Base-by-base conservation (phyloP, 2,329 filamentous ascomycete species). In the Ceratocystiopsis brevicomis region DNA sequence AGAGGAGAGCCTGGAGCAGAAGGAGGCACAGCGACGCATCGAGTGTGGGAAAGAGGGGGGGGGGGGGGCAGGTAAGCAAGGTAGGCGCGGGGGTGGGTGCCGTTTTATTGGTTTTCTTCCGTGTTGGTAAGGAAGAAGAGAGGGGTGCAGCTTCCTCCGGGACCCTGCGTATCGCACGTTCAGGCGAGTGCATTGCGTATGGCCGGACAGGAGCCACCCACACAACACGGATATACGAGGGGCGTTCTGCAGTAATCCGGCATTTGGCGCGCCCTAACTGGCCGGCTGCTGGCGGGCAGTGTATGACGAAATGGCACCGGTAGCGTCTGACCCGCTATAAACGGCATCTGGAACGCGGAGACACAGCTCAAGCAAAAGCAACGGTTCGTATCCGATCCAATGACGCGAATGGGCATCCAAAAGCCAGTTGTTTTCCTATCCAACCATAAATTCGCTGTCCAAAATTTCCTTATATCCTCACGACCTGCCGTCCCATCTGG, bases 281-380 rank as follows among this genome's bases (percentile, higher is more conserved):
- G 45, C 21, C 37, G 38, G 40, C 36, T 40, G 38, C 19, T n/a
- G 32, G 19, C 35, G 37, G 42, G 35, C 30, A n/a, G 32, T 4
- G n/a, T 33, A 45, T 47, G 46, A 47, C 46, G 46, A 43, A 43
- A 47, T 47, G 32, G 2, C 25, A 6, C 25, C 6, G 25, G 10
- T 30, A 30, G 10, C 25, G 25, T 10, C 19, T 21, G 19, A 6
- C 19, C 19, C 19, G 19, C 19, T 21, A 6, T 4, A 21, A 21
- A 6, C 19, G 19, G 19, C 19, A 21, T 21, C 19, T 21, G 6
- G 19, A 21, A 21, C 19, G 19, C 4, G 19, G 6, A 21, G 19
- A 21, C 19, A 21, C 19, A 21, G 19, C 19, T 21, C 19, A 6
- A 4, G 19, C 19, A 21, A 21, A n/a, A n/a, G n/a, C n/a, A n/a